Evolutionary conservation across 1,284 basidiomycete species (phyloP), one percentile per base, ranked within the genome.

Genomic region (Apiotrichum gamsii): DNA sequence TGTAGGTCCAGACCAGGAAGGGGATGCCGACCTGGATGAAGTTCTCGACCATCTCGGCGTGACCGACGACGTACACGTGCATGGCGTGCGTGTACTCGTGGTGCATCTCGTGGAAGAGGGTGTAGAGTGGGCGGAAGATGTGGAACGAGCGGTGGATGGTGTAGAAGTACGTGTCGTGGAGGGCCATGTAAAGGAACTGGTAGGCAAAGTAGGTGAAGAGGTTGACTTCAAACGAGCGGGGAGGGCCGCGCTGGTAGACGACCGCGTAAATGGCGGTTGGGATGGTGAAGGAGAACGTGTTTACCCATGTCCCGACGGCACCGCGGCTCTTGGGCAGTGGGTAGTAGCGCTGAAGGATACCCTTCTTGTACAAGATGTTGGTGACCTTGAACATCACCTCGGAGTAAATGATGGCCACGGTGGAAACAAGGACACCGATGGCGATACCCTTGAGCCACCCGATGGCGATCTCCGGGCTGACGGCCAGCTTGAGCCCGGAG

Each of bases 1-100:
- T 43, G 34, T 14, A 10, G 4, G 42, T 43, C 42, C 42, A 43
- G 4, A 24, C 5, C 8, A 43, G 24, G 24, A 25, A 43, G 8
- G 42, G 42, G 25, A 43, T 13, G 25, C 42, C 42, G 24, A 43
- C 42, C 42, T 43, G 43, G 25, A 43, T 14, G n/a, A 43, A 43
- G 34, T 43, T 43, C 24, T 43, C 42, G 34, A 37, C 8, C 8
- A 43, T 15, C 42, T 43, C 42, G 33, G 42, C 42, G 42, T 43
- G 42, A 10, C 42, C 42, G 18, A 43, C 42, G 23, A 43, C 35
- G 34, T 43, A 43, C 18, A 36, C 33, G 25, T 43, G 42, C 42
- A 43, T 43, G 18, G 42, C 24, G 42, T 43, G 37, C 42, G 42
- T 36, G 42, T 43, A 43, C 42, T 43, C 42, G 42, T 43, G 42